Conservation (phyloP, 2,329 filamentous ascomycete genomes). For the Colletotrichum sp. region DNA sequence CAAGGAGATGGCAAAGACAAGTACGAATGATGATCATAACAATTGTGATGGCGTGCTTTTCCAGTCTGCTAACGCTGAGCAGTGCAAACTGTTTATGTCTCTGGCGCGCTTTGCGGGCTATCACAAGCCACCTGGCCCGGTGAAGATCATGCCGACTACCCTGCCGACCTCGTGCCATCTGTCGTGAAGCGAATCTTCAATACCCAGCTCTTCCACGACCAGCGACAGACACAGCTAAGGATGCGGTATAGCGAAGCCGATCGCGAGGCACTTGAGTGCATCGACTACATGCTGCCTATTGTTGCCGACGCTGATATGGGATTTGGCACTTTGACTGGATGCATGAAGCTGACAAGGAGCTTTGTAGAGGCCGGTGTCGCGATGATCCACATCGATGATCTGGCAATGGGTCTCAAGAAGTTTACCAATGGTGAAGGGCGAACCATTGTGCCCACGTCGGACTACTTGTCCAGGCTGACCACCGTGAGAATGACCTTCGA, state of each 20-base stretch:
- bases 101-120: slow-evolving; percentile 43
- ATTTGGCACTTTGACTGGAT: slow-evolving; percentile 42
- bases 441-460: slow-evolving; percentile 43
- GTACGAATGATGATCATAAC: rapidly evolving
- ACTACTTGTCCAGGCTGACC: slow-evolving; percentile 39
- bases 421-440: slow-evolving; percentile 45
- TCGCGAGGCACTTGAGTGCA: slow-evolving; percentile 36
- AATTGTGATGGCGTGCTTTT: neutral
- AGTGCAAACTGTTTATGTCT: slow-evolving; percentile 43
- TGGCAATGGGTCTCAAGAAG: slow-evolving; percentile 48
- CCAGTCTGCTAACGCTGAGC: neutral
- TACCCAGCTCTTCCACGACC: slow-evolving; percentile 43
- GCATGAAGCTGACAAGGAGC: slow-evolving; percentile 43
- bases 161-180: slow-evolving; percentile 45
- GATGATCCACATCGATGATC: slow-evolving; percentile 47
- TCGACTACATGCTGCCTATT: slow-evolving; percentile 44
- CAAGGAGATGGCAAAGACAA: slow-evolving; percentile 35
- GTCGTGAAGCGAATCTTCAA: slow-evolving; percentile 45
- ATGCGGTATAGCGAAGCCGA: slow-evolving; percentile 33
- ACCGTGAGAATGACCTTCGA: slow-evolving; percentile 43
- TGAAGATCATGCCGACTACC: slow-evolving; percentile 47
- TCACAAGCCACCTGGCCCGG: slow-evolving; percentile 40
- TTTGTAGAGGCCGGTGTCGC: slow-evolving; percentile 48
- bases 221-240: slow-evolving; percentile 42
- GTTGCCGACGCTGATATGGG: slow-evolving; percentile 48